Percentiles rank a stretch among this genome's conserved stretches.
phyloP scores from a whole-genome alignment of 768 basidiomycete species.

The Suillus weaverae region DNA sequence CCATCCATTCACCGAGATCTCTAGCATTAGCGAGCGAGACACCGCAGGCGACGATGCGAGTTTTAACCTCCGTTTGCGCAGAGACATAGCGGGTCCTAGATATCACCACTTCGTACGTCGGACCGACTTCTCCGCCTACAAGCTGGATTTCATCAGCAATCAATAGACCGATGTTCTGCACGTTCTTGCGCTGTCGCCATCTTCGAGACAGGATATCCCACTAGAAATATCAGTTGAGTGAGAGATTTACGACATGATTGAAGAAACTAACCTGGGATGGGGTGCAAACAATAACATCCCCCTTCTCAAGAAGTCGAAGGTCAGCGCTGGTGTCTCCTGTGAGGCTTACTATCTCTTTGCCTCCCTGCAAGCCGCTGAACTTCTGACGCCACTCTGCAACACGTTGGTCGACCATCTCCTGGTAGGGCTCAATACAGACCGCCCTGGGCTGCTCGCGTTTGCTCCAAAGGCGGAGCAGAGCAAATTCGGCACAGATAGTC shows the following conservation, averaged over 20 bases:
- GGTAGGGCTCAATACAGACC: conserved; percentile 95
- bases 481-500: conserved; percentile 97
- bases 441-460: conserved; percentile 79
- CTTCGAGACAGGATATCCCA: conserved; percentile 95
- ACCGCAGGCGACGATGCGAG: conserved; percentile 91
- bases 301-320: conserved; percentile 83
- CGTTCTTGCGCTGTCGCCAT: conserved; percentile 97
- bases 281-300: conserved; percentile 93
- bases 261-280: conserved; percentile 70
- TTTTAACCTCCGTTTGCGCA: conserved; percentile 89
- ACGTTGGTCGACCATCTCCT: conserved; percentile 94
- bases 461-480: conserved; percentile 92
- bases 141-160: conserved; percentile 97
- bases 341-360: conserved; percentile 90
- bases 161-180: conserved; percentile 87
- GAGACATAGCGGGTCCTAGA: conserved; percentile 97
- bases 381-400: conserved; percentile 88
- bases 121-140: conserved; percentile 92
- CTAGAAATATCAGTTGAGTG: conserved; percentile 36
- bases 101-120: conserved; percentile 94
- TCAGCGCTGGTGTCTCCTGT: conserved; percentile 96
- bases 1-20: conserved; percentile 98
- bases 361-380: conserved; percentile 80
- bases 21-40: conserved; percentile 95
- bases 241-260: background rate